Conservation (phyloP, 2,329 filamentous ascomycete genomes). For the Berkeleyomyces basicola region DNA sequence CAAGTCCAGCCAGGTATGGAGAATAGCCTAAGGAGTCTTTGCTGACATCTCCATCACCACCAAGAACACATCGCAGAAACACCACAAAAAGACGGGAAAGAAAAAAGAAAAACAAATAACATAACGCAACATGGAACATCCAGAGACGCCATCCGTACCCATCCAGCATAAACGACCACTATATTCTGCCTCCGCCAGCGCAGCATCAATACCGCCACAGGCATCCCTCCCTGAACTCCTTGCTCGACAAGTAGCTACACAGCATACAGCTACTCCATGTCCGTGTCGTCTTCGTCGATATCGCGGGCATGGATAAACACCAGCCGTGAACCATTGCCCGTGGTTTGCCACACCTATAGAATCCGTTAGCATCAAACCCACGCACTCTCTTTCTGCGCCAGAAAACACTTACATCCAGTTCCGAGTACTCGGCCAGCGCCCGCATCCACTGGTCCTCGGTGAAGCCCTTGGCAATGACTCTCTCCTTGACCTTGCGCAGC, state of each 20-base stretch:
- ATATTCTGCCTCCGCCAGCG: background rate
- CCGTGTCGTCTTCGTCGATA: conserved; percentile 28
- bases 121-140: conserved; percentile 5
- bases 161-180: background rate
- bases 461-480: conserved; percentile 91
- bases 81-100: background rate
- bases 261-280: conserved; percentile 23
- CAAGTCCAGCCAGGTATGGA: no score
- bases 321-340: conserved; percentile 51
- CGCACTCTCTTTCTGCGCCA: background rate
- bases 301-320: conserved; percentile 50
- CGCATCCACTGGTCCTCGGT: conserved; percentile 82
- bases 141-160: conserved; percentile 1
- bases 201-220: background rate
- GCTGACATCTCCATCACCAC: background rate
- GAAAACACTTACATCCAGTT: conserved; percentile 60
- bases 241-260: background rate
- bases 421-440: conserved; percentile 77
- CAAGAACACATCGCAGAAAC: background rate
- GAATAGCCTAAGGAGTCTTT: background rate
- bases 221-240: background rate
- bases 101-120: background rate
- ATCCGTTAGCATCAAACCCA: conserved; percentile 23
- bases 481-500: conserved; percentile 73
- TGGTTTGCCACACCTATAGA: conserved; percentile 59